Conservation (phyloP, 495 filamentous ascomycete genomes). For the Glonium stellatum region DNA sequence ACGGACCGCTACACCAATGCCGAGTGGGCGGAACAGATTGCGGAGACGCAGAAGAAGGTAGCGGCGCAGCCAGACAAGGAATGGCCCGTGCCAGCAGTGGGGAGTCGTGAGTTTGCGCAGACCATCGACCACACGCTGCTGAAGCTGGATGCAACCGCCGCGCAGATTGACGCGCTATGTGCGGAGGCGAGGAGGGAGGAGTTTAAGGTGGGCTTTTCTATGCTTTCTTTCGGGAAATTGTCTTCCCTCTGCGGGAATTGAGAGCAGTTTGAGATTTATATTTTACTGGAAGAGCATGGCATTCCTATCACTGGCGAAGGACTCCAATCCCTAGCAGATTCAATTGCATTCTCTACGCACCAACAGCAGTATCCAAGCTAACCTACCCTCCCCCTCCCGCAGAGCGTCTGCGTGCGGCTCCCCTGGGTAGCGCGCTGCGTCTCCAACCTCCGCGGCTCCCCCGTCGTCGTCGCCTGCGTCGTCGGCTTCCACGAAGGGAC, state of each 20-base stretch:
- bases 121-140: conserved; percentile 64
- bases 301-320: background rate
- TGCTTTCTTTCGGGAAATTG: background rate
- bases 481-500: conserved; percentile 64
- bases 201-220: conserved; percentile 46
- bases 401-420: conserved; percentile 54
- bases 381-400: conserved; percentile 1
- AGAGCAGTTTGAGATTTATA: background rate
- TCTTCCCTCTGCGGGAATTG: background rate
- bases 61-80: conserved; percentile 11
- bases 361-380: background rate
- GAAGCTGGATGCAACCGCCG: conserved; percentile 45
- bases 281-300: background rate
- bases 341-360: background rate
- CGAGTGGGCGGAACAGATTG: conserved; percentile 34
- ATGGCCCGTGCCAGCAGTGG: conserved; percentile 6
- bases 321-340: background rate
- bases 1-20: conserved; percentile 34
- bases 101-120: conserved; percentile 21
- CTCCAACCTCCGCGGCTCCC: conserved; percentile 44
- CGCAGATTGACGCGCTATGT: conserved; percentile 57
- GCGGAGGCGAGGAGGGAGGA: conserved; percentile 50
- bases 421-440: conserved; percentile 48
- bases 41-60: conserved; percentile 23
- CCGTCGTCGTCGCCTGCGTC: conserved; percentile 53